phyloP scores from a whole-genome alignment of 192 early-diverging fungal species.

The Podila clonocystis region DNA sequence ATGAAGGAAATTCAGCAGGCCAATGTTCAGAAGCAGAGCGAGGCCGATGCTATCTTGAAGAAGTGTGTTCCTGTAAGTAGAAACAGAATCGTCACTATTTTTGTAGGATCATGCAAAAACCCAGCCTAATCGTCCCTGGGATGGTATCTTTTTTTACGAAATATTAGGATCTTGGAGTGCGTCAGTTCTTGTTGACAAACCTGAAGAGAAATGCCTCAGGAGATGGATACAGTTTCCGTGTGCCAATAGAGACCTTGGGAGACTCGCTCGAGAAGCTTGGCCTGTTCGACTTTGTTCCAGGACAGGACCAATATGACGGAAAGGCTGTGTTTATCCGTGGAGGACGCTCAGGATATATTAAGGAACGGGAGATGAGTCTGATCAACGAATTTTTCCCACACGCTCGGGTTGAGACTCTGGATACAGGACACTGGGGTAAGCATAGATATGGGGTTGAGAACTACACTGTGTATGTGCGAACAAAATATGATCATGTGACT shows the following conservation, averaged over 20 bases:
- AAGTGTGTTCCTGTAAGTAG: conserved; percentile 46
- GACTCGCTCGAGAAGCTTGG: conserved; percentile 62
- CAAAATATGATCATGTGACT: background rate
- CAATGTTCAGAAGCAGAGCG: conserved; percentile 60
- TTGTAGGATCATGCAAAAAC: too few species aligned
- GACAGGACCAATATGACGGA: conserved; percentile 57
- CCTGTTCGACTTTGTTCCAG: conserved; percentile 55
- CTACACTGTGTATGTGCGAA: too few species aligned
- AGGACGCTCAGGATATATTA: conserved; percentile 71
- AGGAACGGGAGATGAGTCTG: conserved; percentile 46
- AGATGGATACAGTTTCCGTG: conserved; percentile 68
- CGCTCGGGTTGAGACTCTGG: conserved; percentile 67
- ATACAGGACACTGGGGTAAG: conserved; percentile 93
- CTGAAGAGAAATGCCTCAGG: conserved; percentile 66
- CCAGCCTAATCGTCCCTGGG: background rate
- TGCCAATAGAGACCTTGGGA: conserved; percentile 79
- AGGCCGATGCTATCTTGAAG: conserved; percentile 68
- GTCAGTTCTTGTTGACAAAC: conserved; percentile 93
- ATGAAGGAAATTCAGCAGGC: conserved; percentile 68
- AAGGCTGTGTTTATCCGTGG: conserved; percentile 90
- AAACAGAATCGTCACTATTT: background rate
- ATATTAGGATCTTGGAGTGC: conserved; percentile 61
- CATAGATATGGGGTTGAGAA: background rate
- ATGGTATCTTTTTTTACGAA: background rate
- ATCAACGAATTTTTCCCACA: conserved; percentile 83